These are phyloP conservation scores for Globisporangium parvum DNA, from an alignment of 352 stramenopile genomes.

Conservation along the genomic window DNA sequence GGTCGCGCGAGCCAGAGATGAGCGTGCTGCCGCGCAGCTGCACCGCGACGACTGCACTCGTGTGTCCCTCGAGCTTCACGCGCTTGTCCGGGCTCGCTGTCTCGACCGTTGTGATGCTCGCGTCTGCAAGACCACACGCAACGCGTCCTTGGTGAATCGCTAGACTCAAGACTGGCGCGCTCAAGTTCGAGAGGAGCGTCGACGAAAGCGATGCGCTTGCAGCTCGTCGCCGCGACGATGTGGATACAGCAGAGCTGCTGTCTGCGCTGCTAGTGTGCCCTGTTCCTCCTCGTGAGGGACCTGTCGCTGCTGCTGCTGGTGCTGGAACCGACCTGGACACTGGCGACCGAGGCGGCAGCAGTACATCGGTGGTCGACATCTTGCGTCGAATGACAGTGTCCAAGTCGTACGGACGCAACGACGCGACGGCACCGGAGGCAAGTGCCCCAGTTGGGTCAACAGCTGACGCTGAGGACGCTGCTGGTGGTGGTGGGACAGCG, in stretches of 20 bases:
- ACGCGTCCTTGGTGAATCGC: conserved; percentile 42
- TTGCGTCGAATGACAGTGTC: conserved; percentile 76
- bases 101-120: conserved; percentile 37
- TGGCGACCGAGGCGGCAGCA: conserved; percentile 10
- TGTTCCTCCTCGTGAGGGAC: too few relatives aligned
- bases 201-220: conserved; percentile 9
- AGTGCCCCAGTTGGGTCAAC: background rate
- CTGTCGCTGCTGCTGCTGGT: conserved; percentile 4
- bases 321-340: conserved; percentile 3
- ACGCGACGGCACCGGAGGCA: background rate
- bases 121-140: conserved; percentile 39
- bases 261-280: background rate
- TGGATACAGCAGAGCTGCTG: background rate
- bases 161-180: conserved; percentile 48
- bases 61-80: conserved; percentile 50
- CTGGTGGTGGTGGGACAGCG: background rate
- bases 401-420: conserved; percentile 61
- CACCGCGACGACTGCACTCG: conserved; percentile 42
- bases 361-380: conserved; percentile 54
- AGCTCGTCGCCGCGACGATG: conserved; percentile 3
- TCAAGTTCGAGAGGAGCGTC: conserved; percentile 13
- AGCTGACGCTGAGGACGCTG: background rate
- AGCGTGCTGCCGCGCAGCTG: conserved; percentile 57
- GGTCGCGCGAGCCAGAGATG: conserved; percentile 63
- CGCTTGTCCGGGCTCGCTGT: conserved; percentile 23